phyloP scores from a whole-genome alignment of 352 stramenopile species.

The Globisporangium yorkense region DNA sequence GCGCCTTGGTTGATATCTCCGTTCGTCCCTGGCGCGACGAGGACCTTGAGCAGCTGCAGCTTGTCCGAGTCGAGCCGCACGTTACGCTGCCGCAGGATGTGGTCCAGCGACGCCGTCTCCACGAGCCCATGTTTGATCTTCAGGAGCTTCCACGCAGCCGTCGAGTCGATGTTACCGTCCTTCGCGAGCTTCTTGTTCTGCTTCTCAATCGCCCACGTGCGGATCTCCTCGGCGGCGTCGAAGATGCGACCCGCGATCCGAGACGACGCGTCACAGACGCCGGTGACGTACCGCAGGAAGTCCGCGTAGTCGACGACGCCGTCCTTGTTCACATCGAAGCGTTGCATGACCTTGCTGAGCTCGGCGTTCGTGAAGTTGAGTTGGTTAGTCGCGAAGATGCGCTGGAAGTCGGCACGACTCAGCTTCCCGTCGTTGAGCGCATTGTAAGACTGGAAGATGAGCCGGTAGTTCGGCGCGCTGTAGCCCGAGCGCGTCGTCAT shows the following conservation, averaged over 20 bases:
- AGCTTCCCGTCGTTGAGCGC: constrained; percentile 57
- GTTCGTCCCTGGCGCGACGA: constrained; percentile 58
- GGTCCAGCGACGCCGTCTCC: constrained; percentile 47
- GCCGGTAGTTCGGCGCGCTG: constrained; percentile 59
- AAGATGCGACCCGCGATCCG: constrained; percentile 50
- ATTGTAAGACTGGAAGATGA: constrained; percentile 79
- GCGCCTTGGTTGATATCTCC: constrained; percentile 53
- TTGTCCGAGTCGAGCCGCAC: constrained; percentile 45
- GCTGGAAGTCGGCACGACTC: constrained; percentile 65
- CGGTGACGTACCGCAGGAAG: constrained; percentile 75
- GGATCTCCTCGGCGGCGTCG: constrained; percentile 58
- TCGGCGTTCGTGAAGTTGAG: constrained; percentile 68
- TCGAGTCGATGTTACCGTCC: constrained; percentile 76
- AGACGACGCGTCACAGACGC: constrained; percentile 54
- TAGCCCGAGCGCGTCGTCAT: constrained; percentile 64
- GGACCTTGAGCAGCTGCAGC: constrained; percentile 48
- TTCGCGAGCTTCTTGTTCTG: constrained; percentile 75
- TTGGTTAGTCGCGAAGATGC: constrained; percentile 60
- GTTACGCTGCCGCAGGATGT: constrained; percentile 51
- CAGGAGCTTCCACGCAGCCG: constrained; percentile 59
- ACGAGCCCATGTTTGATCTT: constrained; percentile 51
- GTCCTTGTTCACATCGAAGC: constrained; percentile 74
- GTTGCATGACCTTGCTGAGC: constrained; percentile 73
- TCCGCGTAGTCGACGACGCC: constrained; percentile 72
- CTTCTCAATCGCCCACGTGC: constrained; percentile 62